phyloP scores from a whole-genome alignment of 108 stramenopile species.

The Skeletonema potamos region DNA sequence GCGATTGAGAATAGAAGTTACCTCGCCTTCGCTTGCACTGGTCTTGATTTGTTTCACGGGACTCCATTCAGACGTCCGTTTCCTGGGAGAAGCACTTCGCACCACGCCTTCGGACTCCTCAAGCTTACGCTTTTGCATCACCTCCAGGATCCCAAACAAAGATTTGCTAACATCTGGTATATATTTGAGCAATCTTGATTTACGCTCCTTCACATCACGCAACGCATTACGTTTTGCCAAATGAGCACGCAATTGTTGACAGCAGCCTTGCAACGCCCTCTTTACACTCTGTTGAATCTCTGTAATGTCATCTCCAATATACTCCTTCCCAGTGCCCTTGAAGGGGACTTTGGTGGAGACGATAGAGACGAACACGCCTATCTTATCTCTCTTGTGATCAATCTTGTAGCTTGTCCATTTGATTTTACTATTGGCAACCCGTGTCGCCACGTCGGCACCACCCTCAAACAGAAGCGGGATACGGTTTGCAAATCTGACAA shows the following conservation, averaged over 20 bases:
- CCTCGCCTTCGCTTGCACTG: conserved; percentile 28
- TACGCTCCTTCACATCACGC: conserved; percentile 78
- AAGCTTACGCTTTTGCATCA: conserved; percentile 65
- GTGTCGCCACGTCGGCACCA: conserved; percentile 93
- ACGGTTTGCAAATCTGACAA: conserved; percentile 96
- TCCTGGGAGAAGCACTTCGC: conserved; percentile 32
- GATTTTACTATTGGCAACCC: conserved; percentile 86
- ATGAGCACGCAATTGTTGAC: conserved; percentile 73
- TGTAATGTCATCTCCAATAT: conserved; percentile 88
- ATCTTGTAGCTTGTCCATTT: conserved; percentile 95
- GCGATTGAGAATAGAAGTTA: conserved; percentile 43
- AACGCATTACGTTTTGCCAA: conserved; percentile 75
- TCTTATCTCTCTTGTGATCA: conserved; percentile 91
- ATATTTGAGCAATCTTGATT: conserved; percentile 75
- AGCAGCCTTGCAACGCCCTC: conserved; percentile 75
- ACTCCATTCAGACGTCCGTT: conserved; percentile 24
- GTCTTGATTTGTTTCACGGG: conserved; percentile 17
- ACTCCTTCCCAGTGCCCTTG: conserved; percentile 98
- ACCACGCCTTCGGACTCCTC: conserved; percentile 36
- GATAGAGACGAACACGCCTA: conserved; percentile 95
- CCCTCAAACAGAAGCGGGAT: conserved; percentile 97
- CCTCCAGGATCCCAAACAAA: conserved; percentile 69
- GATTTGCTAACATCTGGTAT: conserved; percentile 80
- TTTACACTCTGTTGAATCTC: conserved; percentile 82
- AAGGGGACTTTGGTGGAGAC: conserved; percentile 97